phyloP scores from a whole-genome alignment of 2,329 filamentous ascomycete species.

The Plenodomus biglobosus region DNA sequence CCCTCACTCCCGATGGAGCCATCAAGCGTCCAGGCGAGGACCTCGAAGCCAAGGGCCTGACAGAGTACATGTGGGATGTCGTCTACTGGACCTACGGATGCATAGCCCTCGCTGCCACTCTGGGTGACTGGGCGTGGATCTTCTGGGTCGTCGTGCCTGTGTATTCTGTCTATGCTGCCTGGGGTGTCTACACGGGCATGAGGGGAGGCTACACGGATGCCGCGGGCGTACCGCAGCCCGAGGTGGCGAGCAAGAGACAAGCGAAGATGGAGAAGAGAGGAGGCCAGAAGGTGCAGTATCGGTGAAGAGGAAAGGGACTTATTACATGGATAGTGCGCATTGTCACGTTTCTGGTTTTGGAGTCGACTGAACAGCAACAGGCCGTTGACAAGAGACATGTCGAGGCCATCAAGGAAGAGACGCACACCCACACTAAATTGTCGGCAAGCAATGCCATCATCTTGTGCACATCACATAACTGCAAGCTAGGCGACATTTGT shows the following conservation, averaged over 20 bases:
- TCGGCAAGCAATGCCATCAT: too few relatives aligned
- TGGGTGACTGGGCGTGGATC: constrained; percentile 81
- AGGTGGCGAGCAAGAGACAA: constrained; percentile 50
- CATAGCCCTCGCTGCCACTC: constrained; percentile 68
- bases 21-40: constrained; percentile 82
- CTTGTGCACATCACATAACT: not conserved
- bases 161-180: constrained; percentile 51
- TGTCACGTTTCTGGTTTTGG: too few relatives aligned
- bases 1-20: constrained; percentile 61
- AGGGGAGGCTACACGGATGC: constrained; percentile 47
- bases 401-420: too few relatives aligned
- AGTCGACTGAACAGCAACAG: too few relatives aligned
- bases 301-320: constrained; percentile 29
- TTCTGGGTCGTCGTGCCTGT: constrained; percentile 54
- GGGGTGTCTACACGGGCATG: constrained; percentile 50
- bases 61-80: constrained; percentile 97
- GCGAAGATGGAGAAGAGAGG: constrained; percentile 56
- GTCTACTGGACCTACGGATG: constrained; percentile 92
- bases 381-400: too few relatives aligned
- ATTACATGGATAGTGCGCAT: too few relatives aligned
- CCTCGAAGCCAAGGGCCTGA: constrained; percentile 81
- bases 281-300: constrained; percentile 52
- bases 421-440: too few relatives aligned
- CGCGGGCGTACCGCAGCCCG: constrained; percentile 41
- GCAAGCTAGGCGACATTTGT: not conserved